A percentile compares a stretch with the other conserved stretches of the same genome.
Evolutionary conservation across 2,329 filamentous ascomycete genomes (phyloP).

Genomic region (Colletotrichum liaoningense): DNA sequence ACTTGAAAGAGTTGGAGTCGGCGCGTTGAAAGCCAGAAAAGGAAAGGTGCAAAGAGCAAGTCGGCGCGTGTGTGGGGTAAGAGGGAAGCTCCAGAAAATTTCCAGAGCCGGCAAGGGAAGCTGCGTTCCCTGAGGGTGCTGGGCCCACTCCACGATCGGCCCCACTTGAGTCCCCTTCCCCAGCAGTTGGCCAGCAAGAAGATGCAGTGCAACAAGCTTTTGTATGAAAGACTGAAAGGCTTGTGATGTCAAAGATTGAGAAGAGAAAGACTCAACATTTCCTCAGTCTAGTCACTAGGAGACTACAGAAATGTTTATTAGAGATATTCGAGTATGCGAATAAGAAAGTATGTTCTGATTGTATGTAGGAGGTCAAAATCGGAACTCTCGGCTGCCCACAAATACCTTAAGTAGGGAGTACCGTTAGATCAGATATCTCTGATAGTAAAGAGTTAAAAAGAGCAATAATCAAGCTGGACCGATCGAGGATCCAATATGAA

Average conservation of each 20-base stretch:
- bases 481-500: not conserved
- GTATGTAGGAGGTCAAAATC: not conserved
- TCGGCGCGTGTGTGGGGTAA: constrained; percentile 7
- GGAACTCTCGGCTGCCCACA: not conserved
- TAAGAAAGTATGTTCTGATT: not conserved
- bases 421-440: not conserved
- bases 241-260: not conserved
- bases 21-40: not conserved
- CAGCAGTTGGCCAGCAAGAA: not conserved
- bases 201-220: constrained; percentile 15
- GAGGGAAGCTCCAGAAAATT: not conserved
- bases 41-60: not conserved
- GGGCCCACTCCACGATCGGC: constrained; percentile 13
- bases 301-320: not conserved
- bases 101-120: not conserved
- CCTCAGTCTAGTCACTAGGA: not conserved
- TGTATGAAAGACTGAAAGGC: not conserved
- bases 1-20: not conserved
- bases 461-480: not conserved
- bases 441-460: not conserved
- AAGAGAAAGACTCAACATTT: no score
- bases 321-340: not conserved
- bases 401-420: not conserved
- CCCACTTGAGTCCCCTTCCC: constrained; percentile 3
- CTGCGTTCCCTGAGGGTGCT: not conserved